phyloP scores from a whole-genome alignment of 352 stramenopile species.

The Globisporangium iwayamae region DNA sequence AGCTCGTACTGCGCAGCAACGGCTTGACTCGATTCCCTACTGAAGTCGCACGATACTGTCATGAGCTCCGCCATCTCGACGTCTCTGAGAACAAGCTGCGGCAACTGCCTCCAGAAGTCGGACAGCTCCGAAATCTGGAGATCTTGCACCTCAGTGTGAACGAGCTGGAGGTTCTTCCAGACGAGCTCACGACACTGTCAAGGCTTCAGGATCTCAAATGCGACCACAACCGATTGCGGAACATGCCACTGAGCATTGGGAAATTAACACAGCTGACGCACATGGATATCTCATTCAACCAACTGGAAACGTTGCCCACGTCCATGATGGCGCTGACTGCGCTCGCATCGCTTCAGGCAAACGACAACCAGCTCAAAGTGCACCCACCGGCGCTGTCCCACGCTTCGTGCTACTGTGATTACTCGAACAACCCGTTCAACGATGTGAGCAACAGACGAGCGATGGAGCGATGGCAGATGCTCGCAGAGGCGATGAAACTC shows the following conservation, averaged over 20 bases:
- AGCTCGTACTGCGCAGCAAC: slow-evolving; percentile 38
- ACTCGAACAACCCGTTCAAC: slow-evolving; percentile 68
- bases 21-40: slow-evolving; percentile 33
- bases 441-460: background rate
- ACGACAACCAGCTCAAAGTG: slow-evolving; percentile 39
- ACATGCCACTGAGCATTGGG: slow-evolving; percentile 34
- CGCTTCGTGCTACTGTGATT: slow-evolving; percentile 37
- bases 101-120: slow-evolving; percentile 36
- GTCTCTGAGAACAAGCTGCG: slow-evolving; percentile 47
- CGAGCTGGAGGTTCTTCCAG: slow-evolving; percentile 31
- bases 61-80: slow-evolving; percentile 32
- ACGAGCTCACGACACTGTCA: slow-evolving; percentile 32
- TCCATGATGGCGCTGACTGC: slow-evolving; percentile 36
- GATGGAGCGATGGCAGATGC: background rate
- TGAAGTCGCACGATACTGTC: slow-evolving; percentile 38
- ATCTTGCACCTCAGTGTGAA: slow-evolving; percentile 45
- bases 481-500: slow-evolving; percentile 24
- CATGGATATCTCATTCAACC: slow-evolving; percentile 48
- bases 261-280: slow-evolving; percentile 31
- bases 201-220: slow-evolving; percentile 33
- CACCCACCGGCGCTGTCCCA: slow-evolving; percentile 26
- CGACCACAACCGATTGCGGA: slow-evolving; percentile 33
- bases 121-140: slow-evolving; percentile 30
- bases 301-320: slow-evolving; percentile 39
- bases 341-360: slow-evolving; percentile 41